Percentiles rank a stretch among this genome's conserved stretches.
Conservation (phyloP, 768 basidiomycete species). For the Tulasnella sp. region DNA sequence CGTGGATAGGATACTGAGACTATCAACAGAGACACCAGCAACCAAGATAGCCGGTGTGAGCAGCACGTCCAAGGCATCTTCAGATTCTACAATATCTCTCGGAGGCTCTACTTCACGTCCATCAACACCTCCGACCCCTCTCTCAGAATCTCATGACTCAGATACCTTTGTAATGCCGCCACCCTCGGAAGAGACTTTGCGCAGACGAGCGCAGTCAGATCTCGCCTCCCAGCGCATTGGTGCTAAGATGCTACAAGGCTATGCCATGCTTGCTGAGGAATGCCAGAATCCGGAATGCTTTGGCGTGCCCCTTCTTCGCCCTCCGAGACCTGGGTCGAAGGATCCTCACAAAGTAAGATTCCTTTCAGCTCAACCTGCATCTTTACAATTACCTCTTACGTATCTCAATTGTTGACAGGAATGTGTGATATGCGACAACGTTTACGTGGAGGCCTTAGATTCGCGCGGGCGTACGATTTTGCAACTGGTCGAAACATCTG, state of each 20-base stretch:
- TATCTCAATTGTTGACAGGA: conserved; percentile 35
- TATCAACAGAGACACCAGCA: too few relatives aligned
- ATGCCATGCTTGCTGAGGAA: conserved; percentile 85
- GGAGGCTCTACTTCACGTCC: conserved; percentile 21
- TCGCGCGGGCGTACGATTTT: conserved; percentile 1
- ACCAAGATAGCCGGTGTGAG: not conserved
- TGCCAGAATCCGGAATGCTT: conserved; percentile 59
- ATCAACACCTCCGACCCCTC: conserved; percentile 70
- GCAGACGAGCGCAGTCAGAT: conserved; percentile 72
- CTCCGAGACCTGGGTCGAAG: conserved; percentile 39
- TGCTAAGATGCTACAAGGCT: conserved; percentile 62
- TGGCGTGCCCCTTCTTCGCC: conserved; percentile 74
- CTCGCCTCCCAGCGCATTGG: conserved; percentile 70
- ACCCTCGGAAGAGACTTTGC: conserved; percentile 50
- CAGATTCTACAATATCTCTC: conserved; percentile 33
- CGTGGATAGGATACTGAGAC: too few relatives aligned
- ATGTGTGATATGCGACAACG: conserved; percentile 62
- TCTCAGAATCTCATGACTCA: conserved; percentile 49
- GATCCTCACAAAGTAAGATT: conserved; percentile 52
- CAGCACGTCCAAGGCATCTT: conserved; percentile 10
- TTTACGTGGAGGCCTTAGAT: conserved; percentile 38
- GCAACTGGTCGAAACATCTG: not conserved
- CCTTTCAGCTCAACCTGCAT: not conserved
- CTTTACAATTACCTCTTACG: not conserved
- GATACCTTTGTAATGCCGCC: conserved; percentile 43